Evolutionary conservation across 1,284 basidiomycete genomes (phyloP), one percentile per base, ranked within the genome.

Genomic region (Athelia sp.): DNA sequence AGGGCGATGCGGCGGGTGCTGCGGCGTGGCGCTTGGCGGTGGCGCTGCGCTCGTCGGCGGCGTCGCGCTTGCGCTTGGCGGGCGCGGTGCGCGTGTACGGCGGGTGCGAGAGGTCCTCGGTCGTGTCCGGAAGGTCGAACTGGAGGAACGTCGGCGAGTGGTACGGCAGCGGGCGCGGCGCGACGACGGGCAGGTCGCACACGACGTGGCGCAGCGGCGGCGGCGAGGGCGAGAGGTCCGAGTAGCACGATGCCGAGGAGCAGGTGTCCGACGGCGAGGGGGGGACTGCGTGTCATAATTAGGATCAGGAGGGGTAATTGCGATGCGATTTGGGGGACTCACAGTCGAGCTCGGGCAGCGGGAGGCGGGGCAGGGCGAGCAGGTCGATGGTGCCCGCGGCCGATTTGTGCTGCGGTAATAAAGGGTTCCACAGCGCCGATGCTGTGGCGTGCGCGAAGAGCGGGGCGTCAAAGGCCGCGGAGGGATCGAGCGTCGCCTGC

Each of bases 101-200:
- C 3, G 83, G 81, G 56, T 79, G 77, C 0, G 83, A 85, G 44
- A 85, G 75, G 58, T 85, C 81, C 58, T 84, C 79, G 63, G 83
- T 81, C n/a, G 78, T 69, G 62, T 84, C 82, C 0, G 82, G 83
- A 29, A 80, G 67, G 47, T 83, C 80, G 57, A 81, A 83, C 52
- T 82, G 78, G 50, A 85, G 75, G 63, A 84, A 83, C 0, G 76
- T 79, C 18, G 83, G 82, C 4, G 81, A 82, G 52, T 82, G 81
- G 63, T 81, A 84, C 1, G 82, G 82, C 32, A 85, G 74, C 0
- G 83, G 83, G 21, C 76, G 77, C 11, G 83, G 82, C 0, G 81
- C 82, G 53, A 84, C 67, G 44, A 85, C 69, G 18, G 82, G 82
- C 3, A 81, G 78, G 53, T 82, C 75, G 67, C 81, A 83, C 8